Evolutionary conservation across 176 grass and related monocot species (phyloP).

Genomic region (Aegilops tauschii): DNA sequence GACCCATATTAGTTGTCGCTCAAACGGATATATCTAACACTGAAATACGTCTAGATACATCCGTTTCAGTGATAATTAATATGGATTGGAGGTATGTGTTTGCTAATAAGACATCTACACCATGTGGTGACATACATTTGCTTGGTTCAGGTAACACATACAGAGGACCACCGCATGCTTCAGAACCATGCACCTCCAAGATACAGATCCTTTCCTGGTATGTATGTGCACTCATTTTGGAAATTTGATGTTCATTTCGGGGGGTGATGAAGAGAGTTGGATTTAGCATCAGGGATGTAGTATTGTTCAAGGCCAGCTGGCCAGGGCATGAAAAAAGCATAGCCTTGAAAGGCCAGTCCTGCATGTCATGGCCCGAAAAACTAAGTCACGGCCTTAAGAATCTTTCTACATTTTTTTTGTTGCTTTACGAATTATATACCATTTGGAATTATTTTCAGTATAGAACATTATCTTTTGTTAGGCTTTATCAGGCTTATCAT

Average conservation of each 20-base stretch:
- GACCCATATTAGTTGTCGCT: too few species aligned
- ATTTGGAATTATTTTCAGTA: not conserved
- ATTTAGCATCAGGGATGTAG: not conserved
- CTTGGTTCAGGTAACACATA: conserved; percentile 53
- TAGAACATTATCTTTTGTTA: not conserved
- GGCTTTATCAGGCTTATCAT: not conserved
- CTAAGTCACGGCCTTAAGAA: not conserved
- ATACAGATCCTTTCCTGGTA: conserved; percentile 76
- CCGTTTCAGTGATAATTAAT: too few species aligned
- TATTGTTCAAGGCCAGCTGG: not conserved
- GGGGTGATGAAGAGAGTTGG: not conserved
- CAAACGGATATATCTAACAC: too few species aligned
- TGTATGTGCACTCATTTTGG: not conserved
- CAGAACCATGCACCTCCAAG: conserved; percentile 54
- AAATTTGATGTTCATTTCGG: conserved; percentile 28
- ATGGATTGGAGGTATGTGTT: not conserved
- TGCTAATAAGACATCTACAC: conserved; percentile 14
- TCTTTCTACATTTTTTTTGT: not conserved
- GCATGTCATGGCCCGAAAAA: not conserved
- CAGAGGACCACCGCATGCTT: conserved; percentile 47
- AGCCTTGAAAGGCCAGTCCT: not conserved
- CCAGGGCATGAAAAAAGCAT: not conserved
- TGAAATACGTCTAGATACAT: too few species aligned
- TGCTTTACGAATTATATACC: not conserved
- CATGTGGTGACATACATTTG: conserved; percentile 17